phyloP scores from a whole-genome alignment of 2,329 filamentous ascomycete genomes.

The Cercospora canescens region DNA sequence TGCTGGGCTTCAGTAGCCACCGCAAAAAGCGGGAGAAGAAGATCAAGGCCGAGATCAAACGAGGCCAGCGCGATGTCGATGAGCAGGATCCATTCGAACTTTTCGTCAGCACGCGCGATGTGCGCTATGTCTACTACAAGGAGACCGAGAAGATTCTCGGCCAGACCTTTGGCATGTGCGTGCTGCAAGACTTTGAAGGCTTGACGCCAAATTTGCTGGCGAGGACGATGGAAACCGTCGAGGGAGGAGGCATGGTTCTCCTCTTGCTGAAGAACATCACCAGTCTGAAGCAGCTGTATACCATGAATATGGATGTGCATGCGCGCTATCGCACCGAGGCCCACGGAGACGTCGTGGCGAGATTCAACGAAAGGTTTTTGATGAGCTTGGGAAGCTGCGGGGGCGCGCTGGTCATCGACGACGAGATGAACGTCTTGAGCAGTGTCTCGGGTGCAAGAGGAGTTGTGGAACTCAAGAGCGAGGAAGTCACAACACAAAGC shows the following conservation, averaged over 20 bases:
- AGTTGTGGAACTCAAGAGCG: constrained; percentile 73
- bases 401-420: constrained; percentile 91
- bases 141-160: constrained; percentile 98
- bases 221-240: constrained; percentile 93
- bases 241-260: constrained; percentile 89
- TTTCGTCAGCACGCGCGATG: constrained; percentile 93
- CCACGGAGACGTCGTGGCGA: constrained; percentile 87
- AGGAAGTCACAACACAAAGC: constrained; percentile 68
- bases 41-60: constrained; percentile 97
- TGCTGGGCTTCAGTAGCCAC: constrained; percentile 92
- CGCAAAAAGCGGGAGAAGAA: constrained; percentile 97
- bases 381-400: constrained; percentile 93
- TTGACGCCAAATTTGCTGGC: constrained; percentile 96
- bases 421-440: constrained; percentile 94
- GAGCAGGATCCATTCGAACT: constrained; percentile 94
- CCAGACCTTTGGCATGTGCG: constrained; percentile 98
- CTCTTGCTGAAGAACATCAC: constrained; percentile 93
- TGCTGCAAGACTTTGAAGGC: constrained; percentile 96
- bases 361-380: constrained; percentile 98
- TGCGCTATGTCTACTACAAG: constrained; percentile 99
- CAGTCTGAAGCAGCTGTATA: constrained; percentile 96
- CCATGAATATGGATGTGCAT: constrained; percentile 96
- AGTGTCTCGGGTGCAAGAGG: constrained; percentile 87
- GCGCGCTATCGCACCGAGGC: constrained; percentile 95
- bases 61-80: constrained; percentile 89